phyloP scores from a whole-genome alignment of 345 rosid genomes.

The Pugionium dolabratum region DNA sequence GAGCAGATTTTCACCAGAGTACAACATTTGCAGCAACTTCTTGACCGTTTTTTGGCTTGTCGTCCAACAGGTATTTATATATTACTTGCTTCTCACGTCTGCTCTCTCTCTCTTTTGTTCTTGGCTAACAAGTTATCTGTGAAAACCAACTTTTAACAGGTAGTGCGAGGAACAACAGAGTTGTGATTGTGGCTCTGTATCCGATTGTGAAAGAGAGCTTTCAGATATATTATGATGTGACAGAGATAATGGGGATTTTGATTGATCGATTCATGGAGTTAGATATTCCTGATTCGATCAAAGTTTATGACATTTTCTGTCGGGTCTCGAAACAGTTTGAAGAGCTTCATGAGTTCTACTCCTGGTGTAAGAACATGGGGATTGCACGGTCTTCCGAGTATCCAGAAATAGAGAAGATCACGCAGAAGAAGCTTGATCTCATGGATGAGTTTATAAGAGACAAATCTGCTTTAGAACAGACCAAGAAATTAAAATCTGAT shows the following conservation, averaged over 20 bases:
- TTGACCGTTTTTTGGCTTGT: slow-evolving; percentile 82
- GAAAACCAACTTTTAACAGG: slow-evolving; percentile 43
- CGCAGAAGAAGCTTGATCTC: slow-evolving; percentile 74
- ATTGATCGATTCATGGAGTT: slow-evolving; percentile 81
- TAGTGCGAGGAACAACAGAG: slow-evolving; percentile 61
- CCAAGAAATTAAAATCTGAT: slow-evolving; percentile 19
- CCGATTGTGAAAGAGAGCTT: slow-evolving; percentile 78
- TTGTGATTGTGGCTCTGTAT: slow-evolving; percentile 72
- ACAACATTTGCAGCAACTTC: slow-evolving; percentile 74
- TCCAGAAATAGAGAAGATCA: slow-evolving; percentile 75
- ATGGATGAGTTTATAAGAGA: slow-evolving; percentile 85
- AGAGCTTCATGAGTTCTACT: slow-evolving; percentile 63
- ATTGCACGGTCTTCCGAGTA: slow-evolving; percentile 73
- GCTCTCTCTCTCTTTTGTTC: slow-evolving; percentile 3
- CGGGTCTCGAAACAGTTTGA: slow-evolving; percentile 66
- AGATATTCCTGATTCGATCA: slow-evolving; percentile 60
- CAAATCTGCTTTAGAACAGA: slow-evolving; percentile 51
- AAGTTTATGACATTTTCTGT: slow-evolving; percentile 64
- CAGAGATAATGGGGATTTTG: slow-evolving; percentile 57
- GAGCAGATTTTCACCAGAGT: slow-evolving; percentile 61
- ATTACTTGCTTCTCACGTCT: neutral
- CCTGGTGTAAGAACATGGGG: slow-evolving; percentile 72
- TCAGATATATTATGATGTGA: slow-evolving; percentile 64
- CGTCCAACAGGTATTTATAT: slow-evolving; percentile 68
- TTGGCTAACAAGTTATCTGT: neutral